Evolutionary conservation across 2,329 filamentous ascomycete genomes (phyloP).

Genomic region (Venturia effusa): DNA sequence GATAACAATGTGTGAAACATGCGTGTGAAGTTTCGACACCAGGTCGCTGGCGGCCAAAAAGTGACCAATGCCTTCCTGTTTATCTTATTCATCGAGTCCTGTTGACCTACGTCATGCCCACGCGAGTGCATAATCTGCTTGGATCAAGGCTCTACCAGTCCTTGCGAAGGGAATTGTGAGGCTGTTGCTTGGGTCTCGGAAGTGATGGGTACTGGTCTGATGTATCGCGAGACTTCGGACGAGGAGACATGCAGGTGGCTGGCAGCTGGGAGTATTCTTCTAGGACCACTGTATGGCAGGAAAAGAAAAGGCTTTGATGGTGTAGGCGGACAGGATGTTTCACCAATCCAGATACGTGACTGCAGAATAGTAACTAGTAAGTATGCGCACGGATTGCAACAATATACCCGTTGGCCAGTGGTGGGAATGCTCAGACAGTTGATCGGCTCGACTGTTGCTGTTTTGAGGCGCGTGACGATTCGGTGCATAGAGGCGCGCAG

Average conservation of each 20-base stretch:
- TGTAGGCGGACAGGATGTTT: not conserved
- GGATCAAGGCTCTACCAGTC: not conserved
- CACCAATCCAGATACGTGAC: not conserved
- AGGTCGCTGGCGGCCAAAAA: too few relatives aligned
- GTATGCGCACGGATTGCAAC: not conserved
- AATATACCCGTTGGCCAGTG: not conserved
- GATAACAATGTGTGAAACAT: not conserved
- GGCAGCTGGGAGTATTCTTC: not conserved
- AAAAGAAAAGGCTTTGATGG: too few relatives aligned
- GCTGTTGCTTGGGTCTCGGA: not conserved
- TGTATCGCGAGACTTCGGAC: not conserved
- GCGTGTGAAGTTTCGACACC: too few relatives aligned
- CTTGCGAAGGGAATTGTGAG: not conserved
- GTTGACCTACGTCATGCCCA: not conserved
- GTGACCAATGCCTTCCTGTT: not conserved
- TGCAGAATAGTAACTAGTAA: not conserved
- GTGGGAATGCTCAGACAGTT: not conserved
- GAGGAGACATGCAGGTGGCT: not conserved
- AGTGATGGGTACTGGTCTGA: not conserved
- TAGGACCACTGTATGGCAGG: too few relatives aligned
- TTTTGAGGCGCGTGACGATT: too few relatives aligned
- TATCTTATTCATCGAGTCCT: not conserved
- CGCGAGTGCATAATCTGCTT: not conserved
- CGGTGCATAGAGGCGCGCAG: too few relatives aligned
- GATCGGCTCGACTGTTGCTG: too few relatives aligned